Conservation (phyloP, 1,284 basidiomycete genomes). For the Cryptococcus sp. region DNA sequence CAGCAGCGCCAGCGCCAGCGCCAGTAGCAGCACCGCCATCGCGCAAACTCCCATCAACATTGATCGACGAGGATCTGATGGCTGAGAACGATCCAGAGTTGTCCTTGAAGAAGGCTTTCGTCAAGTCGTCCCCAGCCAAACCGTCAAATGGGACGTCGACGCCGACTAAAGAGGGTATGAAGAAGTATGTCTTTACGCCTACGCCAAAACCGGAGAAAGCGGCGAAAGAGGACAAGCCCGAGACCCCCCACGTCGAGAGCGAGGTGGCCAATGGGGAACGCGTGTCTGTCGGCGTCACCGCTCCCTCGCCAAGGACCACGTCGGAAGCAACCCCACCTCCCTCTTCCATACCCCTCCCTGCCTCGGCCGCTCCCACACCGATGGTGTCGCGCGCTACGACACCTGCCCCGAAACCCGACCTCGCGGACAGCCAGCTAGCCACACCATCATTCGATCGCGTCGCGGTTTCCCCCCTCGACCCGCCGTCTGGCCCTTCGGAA, state of each 20-base stretch:
- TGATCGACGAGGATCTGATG: constrained; percentile 49
- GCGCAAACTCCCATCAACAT: constrained; percentile 22
- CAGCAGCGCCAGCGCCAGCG: constrained; percentile 7
- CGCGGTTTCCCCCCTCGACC: constrained; percentile 47
- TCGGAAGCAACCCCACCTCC: constrained; percentile 13
- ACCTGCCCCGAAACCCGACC: constrained; percentile 17
- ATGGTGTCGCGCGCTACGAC: constrained; percentile 28
- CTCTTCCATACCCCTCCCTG: constrained; percentile 38
- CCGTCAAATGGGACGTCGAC: constrained; percentile 2
- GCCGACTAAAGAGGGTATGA: neutral
- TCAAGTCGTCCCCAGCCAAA: constrained; percentile 30
- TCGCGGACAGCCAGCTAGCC: constrained; percentile 10
- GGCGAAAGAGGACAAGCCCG: constrained; percentile 13
- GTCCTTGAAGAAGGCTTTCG: constrained; percentile 49
- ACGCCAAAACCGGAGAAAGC: constrained; percentile 23
- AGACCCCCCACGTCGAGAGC: constrained; percentile 9
- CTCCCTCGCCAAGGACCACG: neutral
- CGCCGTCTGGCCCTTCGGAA: constrained; percentile 19
- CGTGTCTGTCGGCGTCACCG: neutral
- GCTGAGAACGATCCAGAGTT: constrained; percentile 44
- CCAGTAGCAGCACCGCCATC: neutral
- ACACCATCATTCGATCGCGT: constrained; percentile 41
- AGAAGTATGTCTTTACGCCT: constrained; percentile 39
- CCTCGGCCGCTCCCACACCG: constrained; percentile 33
- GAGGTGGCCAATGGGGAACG: too few relatives aligned